Conservation (phyloP, 768 basidiomycete genomes). For the Boletus huronensis region DNA sequence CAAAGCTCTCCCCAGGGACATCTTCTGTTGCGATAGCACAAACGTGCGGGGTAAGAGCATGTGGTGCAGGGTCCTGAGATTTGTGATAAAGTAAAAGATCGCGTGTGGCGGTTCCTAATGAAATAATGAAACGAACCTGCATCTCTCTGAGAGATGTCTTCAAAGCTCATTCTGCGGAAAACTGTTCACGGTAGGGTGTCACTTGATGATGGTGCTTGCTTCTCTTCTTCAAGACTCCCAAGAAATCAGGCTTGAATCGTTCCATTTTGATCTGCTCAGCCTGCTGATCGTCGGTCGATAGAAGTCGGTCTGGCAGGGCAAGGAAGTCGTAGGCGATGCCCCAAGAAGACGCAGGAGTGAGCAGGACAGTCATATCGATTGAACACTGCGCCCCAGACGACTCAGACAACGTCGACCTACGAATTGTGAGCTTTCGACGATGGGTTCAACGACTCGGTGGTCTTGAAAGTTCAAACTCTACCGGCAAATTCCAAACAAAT, state of each 20-base stretch:
- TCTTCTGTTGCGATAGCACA: not conserved
- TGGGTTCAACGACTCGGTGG: not conserved
- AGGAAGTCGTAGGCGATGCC: not conserved
- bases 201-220: not conserved
- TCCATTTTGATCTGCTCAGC: not conserved
- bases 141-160: conserved; percentile 15
- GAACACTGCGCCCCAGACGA: not conserved
- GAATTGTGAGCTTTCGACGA: not conserved
- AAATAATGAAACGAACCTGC: conserved; percentile 9
- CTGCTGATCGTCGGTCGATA: not conserved
- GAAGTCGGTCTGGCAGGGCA: not conserved
- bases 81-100: conserved; percentile 9
- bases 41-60: not conserved
- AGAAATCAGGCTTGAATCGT: not conserved
- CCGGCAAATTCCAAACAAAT: conserved; percentile 1
- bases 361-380: not conserved
- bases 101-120: conserved; percentile 7
- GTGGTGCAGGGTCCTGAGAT: conserved; percentile 3
- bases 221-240: not conserved
- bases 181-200: not conserved
- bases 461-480: not conserved
- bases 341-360: not conserved
- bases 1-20: not conserved
- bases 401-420: not conserved
- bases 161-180: not conserved